Percentiles rank a stretch among this genome's conserved stretches.
phyloP scores from a whole-genome alignment of 768 basidiomycete genomes.

The Clitopilus passeckerianus region DNA sequence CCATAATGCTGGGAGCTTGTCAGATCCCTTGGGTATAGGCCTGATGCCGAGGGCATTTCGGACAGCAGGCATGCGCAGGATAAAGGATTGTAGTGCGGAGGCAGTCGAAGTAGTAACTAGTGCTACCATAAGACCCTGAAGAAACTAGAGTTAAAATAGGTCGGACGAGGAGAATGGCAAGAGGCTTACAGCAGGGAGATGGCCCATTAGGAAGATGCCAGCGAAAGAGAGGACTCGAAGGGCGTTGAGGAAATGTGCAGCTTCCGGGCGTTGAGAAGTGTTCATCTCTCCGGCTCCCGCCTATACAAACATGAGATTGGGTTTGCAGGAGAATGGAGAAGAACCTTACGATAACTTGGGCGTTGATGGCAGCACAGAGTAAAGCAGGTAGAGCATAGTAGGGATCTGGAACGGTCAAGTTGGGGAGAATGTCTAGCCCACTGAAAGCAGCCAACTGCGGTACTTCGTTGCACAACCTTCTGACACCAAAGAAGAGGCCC shows the following conservation, averaged over 20 bases:
- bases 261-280: conserved; percentile 42
- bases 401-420: conserved; percentile 78
- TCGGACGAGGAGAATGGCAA: background rate
- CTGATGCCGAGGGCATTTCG: conserved; percentile 36
- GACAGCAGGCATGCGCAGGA: conserved; percentile 38
- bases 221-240: conserved; percentile 54
- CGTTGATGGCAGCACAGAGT: conserved; percentile 55
- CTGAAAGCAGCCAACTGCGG: conserved; percentile 68
- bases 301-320: conserved; percentile 16
- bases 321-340: background rate
- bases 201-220: conserved; percentile 39
- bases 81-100: conserved; percentile 44
- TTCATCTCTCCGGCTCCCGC: conserved; percentile 51
- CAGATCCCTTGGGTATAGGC: conserved; percentile 20
- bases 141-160: background rate
- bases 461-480: conserved; percentile 68
- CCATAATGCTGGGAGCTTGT: conserved; percentile 25
- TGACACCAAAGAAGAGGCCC: conserved; percentile 79
- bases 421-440: conserved; percentile 67
- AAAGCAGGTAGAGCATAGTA: conserved; percentile 64
- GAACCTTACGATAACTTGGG: conserved; percentile 59
- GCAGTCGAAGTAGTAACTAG: conserved; percentile 33
- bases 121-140: conserved; percentile 36
- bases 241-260: conserved; percentile 65
- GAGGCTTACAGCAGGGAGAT: conserved; percentile 62